Conservation (phyloP, 2,329 filamentous ascomycete genomes). For the Plectosphaerella plurivora region DNA sequence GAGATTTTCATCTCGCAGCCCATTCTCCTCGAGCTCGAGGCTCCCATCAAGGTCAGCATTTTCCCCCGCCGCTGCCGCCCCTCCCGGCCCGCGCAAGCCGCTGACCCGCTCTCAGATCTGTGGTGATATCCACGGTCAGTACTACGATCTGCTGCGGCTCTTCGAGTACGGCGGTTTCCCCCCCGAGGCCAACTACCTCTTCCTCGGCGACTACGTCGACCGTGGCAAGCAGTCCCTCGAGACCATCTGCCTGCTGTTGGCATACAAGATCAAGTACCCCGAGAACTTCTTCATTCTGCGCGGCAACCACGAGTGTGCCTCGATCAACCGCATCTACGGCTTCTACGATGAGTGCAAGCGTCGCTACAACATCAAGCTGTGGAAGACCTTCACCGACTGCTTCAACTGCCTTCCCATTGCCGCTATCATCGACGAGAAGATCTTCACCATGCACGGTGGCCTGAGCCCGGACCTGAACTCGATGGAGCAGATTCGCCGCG, state of each 20-base stretch:
- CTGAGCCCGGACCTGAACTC: slow-evolving; percentile 96
- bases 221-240: slow-evolving; percentile 98
- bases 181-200: slow-evolving; percentile 98
- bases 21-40: slow-evolving; percentile 94
- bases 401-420: slow-evolving; percentile 99
- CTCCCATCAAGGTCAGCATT: slow-evolving; percentile 86
- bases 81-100: slow-evolving; percentile 3
- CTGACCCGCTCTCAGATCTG: slow-evolving; percentile 66
- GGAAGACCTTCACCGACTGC: slow-evolving; percentile 99
- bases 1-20: slow-evolving; percentile 99
- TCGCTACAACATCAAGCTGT: slow-evolving; percentile 98
- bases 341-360: slow-evolving; percentile 99
- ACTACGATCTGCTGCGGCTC: slow-evolving; percentile 93
- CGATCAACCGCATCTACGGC: slow-evolving; percentile 97
- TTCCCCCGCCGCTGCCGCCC: slow-evolving; percentile 5
- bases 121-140: slow-evolving; percentile 98
- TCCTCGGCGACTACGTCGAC: slow-evolving; percentile 98
- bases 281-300: slow-evolving; percentile 99
- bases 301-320: slow-evolving; percentile 98
- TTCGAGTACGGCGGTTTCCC: slow-evolving; percentile 99
- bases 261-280: slow-evolving; percentile 99
- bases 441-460: slow-evolving; percentile 99
- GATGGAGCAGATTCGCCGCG: slow-evolving; percentile 98
- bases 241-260: slow-evolving; percentile 93
- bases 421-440: slow-evolving; percentile 99